These are phyloP conservation scores for thale cress (Arabidopsis thaliana) DNA, from an alignment of 345 rosid species.

Conservation along the genomic window TAIR10.1 NC_003076.8:9830501-9831000, in stretches of 20 bases:
- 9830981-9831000: slow-evolving; percentile 2
- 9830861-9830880: slow-evolving; percentile 97
- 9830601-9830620: background rate
- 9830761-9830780: background rate
- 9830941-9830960: background rate
- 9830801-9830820: slow-evolving; percentile 94
- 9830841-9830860: slow-evolving; percentile 92
- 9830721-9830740: slow-evolving; percentile 1
- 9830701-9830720: background rate
- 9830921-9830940: background rate
- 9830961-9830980: background rate
- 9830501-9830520: background rate
- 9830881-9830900: slow-evolving; percentile 50
- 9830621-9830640: background rate
- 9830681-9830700: background rate
- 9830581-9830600: background rate
- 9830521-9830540: slow-evolving; percentile 10
- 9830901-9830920: background rate
- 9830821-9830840: slow-evolving; percentile 93
- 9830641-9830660: slow-evolving; percentile 10
- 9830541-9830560: background rate
- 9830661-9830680: background rate
- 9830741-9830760: slow-evolving; percentile 7
- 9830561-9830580: background rate
- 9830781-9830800: slow-evolving; percentile 57